These are phyloP conservation scores for Rhododendron molle DNA, from an alignment of 148 eudicot species.

Conservation along the genomic window DNA sequence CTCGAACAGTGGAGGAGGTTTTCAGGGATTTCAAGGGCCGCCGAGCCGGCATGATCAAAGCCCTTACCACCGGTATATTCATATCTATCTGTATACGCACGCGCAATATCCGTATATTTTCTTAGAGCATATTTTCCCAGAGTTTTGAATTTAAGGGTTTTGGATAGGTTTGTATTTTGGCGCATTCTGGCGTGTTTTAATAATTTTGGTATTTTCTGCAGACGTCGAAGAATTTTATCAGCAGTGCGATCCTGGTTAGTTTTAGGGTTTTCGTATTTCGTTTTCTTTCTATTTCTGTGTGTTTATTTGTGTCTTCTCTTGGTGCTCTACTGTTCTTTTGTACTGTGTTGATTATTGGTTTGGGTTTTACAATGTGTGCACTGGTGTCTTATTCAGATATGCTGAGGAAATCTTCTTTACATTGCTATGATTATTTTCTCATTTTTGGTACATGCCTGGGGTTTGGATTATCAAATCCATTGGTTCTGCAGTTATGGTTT, in stretches of 20 bases:
- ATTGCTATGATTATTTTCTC: background rate
- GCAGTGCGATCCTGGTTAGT: constrained; percentile 52
- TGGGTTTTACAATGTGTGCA: background rate
- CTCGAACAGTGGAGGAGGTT: constrained; percentile 35
- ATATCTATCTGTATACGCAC: background rate
- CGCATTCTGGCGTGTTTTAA: background rate
- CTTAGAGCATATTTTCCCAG: background rate
- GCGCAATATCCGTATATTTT: background rate
- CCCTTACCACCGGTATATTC: constrained; percentile 30
- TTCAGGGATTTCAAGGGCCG: constrained; percentile 39
- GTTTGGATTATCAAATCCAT: background rate
- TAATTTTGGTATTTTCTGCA: constrained; percentile 14
- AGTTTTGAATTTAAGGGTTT: constrained; percentile 3
- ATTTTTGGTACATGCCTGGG: background rate
- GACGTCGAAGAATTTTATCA: constrained; percentile 46
- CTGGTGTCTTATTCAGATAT: background rate
- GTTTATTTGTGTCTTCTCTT: background rate
- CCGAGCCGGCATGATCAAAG: constrained; percentile 34
- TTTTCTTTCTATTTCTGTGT: background rate
- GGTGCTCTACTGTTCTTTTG: background rate
- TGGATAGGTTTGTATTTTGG: background rate
- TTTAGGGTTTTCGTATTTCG: background rate
- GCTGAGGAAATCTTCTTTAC: background rate
- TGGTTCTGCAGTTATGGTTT: background rate
- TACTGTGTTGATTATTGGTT: background rate